A percentile compares a stretch with the other conserved stretches of the same genome.
These are phyloP conservation scores for Fusarium succisae DNA, from an alignment of 2,329 filamentous ascomycete species.

Conservation along the genomic window DNA sequence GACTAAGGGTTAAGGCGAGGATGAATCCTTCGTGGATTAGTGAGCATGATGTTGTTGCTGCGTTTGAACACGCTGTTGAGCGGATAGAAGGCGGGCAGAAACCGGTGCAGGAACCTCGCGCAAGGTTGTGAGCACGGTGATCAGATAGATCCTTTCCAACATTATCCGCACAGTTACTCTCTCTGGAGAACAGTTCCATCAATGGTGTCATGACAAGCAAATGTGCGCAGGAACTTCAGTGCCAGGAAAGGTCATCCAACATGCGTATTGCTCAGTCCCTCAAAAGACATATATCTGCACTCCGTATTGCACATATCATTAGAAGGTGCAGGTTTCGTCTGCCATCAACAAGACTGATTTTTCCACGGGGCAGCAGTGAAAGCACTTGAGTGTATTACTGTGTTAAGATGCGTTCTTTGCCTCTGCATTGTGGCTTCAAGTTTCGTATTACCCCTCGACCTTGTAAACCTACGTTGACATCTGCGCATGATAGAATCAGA, in stretches of 20 bases:
- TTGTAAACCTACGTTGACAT: neutral
- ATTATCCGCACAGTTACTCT: fast-evolving
- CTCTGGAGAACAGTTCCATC: fast-evolving
- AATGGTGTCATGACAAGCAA: too few relatives aligned
- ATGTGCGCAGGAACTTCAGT: fast-evolving
- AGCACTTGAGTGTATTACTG: fast-evolving
- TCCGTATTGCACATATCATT: neutral
- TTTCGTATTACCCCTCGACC: neutral
- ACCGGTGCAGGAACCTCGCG: neutral
- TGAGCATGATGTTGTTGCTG: constrained; percentile 56
- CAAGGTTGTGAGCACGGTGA: neutral
- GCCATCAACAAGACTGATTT: neutral
- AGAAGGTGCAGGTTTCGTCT: fast-evolving
- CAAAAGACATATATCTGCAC: neutral
- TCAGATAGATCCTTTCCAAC: neutral
- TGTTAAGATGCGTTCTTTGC: neutral
- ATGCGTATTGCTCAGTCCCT: neutral
- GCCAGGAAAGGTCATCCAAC: neutral
- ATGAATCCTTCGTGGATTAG: constrained; percentile 55
- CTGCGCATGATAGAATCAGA: neutral
- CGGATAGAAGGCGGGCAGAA: neutral
- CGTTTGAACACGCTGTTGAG: constrained; percentile 41
- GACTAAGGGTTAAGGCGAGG: constrained; percentile 47
- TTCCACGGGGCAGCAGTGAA: fast-evolving
- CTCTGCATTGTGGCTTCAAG: neutral